phyloP scores from a whole-genome alignment of 1,139 yeast species.

The Taphrina sp. region DNA sequence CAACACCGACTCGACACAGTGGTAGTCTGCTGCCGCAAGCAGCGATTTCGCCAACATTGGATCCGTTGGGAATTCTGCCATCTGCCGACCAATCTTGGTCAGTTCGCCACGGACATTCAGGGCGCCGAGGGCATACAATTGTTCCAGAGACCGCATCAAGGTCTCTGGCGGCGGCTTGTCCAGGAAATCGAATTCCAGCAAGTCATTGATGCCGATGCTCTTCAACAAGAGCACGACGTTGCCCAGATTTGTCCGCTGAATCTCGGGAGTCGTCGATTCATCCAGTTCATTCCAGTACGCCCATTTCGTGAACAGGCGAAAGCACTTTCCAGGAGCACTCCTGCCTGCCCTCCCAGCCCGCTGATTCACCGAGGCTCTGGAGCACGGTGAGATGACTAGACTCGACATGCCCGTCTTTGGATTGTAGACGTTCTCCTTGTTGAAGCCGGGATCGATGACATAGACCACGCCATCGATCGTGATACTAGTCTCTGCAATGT shows the following conservation, averaged over 20 bases:
- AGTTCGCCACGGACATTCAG: conserved; percentile 73
- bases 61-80: conserved; percentile 92
- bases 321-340: conserved; percentile 82
- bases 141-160: conserved; percentile 71
- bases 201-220: conserved; percentile 81
- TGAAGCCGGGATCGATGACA: conserved; percentile 80
- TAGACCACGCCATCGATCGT: conserved; percentile 76
- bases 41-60: conserved; percentile 83
- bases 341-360: conserved; percentile 84
- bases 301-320: conserved; percentile 66
- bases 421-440: conserved; percentile 73
- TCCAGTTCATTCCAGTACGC: conserved; percentile 76
- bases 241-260: conserved; percentile 83
- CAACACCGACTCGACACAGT: conserved; percentile 64
- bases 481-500: conserved; percentile 77
- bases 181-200: conserved; percentile 80
- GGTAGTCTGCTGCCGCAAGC: conserved; percentile 58
- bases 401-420: conserved; percentile 76
- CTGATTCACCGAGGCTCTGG: conserved; percentile 81
- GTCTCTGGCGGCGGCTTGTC: conserved; percentile 78
- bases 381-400: conserved; percentile 67
- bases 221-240: conserved; percentile 83
- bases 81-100: conserved; percentile 73
- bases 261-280: conserved; percentile 84
- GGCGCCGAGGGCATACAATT: conserved; percentile 83